Conservation (phyloP, 78 protist genomes). For the Dictyostelium discoideum region DNA sequence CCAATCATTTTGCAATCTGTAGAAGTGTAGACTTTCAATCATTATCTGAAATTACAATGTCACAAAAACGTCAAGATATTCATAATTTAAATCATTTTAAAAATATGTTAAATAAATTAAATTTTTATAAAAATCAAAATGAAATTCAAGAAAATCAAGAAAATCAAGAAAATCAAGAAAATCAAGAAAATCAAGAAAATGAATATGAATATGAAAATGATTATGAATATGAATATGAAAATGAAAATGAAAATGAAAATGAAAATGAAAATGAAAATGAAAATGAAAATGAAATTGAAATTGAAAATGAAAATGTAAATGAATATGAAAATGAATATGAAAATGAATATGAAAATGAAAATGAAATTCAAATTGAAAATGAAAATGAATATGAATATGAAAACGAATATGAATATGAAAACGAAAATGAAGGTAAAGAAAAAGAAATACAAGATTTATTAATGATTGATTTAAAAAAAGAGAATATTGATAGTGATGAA, state of each 20-base stretch:
- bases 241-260: not conserved
- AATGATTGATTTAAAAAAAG: not conserved
- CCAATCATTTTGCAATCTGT: constrained; percentile 20
- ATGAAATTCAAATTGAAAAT: not conserved
- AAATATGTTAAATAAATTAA: not conserved
- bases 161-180: not conserved
- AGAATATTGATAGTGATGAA: not conserved
- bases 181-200: not conserved
- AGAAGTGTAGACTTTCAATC: constrained; percentile 13
- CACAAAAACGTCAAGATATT: not conserved
- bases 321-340: too few relatives aligned
- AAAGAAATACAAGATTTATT: not conserved
- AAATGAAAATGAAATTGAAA: not conserved
- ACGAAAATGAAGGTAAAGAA: not conserved
- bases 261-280: not conserved
- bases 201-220: not conserved
- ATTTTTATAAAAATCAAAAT: too few relatives aligned
- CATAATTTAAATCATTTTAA: not conserved
- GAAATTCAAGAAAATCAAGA: too few relatives aligned
- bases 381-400: not conserved
- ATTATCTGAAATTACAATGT: not conserved
- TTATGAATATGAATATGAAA: too few relatives aligned
- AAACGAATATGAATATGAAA: not conserved
- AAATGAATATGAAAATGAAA: too few relatives aligned
- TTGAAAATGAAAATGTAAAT: too few relatives aligned